phyloP scores from a whole-genome alignment of 2,329 filamentous ascomycete species.

The Thielaviopsis euricoi region DNA sequence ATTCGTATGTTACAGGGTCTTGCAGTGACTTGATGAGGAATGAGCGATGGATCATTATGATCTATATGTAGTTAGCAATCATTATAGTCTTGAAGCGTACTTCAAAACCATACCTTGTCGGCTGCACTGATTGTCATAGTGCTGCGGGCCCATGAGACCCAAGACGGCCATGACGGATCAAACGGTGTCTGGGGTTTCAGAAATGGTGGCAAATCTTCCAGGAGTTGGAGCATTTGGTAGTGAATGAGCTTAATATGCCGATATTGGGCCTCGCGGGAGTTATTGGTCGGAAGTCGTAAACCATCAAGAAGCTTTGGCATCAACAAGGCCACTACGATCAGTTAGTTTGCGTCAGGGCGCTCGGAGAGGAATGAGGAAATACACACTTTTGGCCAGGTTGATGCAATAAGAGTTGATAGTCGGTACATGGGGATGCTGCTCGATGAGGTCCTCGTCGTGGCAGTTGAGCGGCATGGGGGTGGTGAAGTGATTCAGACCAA shows the following conservation, averaged over 20 bases:
- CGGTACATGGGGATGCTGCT: conserved; percentile 4
- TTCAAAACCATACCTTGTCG: conserved; percentile 5
- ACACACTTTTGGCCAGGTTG: conserved; percentile 9
- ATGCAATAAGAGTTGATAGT: conserved; percentile 11
- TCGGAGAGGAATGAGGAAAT: not conserved
- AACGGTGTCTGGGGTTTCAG: conserved; percentile 1
- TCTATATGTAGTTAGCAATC: not conserved
- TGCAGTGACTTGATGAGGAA: conserved; percentile 11
- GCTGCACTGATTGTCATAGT: conserved; percentile 10
- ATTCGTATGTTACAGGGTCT: conserved; percentile 7
- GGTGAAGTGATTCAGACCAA: conserved; percentile 9
- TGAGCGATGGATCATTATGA: conserved; percentile 11
- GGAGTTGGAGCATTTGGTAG: conserved; percentile 3
- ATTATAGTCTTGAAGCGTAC: not conserved
- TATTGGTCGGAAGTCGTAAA: conserved; percentile 2
- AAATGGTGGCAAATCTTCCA: conserved; percentile 4
- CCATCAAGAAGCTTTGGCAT: conserved; percentile 10
- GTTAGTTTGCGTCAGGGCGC: not conserved
- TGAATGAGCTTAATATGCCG: conserved; percentile 4
- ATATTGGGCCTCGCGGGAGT: conserved; percentile 8
- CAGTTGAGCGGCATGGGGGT: conserved; percentile 11
- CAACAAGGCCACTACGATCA: conserved; percentile 6
- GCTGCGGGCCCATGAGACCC: conserved; percentile 11
- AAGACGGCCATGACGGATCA: conserved; percentile 6
- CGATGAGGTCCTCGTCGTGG: conserved; percentile 8